Conservation (phyloP, 2,329 filamentous ascomycete species). For the Cercospora sp. region DNA sequence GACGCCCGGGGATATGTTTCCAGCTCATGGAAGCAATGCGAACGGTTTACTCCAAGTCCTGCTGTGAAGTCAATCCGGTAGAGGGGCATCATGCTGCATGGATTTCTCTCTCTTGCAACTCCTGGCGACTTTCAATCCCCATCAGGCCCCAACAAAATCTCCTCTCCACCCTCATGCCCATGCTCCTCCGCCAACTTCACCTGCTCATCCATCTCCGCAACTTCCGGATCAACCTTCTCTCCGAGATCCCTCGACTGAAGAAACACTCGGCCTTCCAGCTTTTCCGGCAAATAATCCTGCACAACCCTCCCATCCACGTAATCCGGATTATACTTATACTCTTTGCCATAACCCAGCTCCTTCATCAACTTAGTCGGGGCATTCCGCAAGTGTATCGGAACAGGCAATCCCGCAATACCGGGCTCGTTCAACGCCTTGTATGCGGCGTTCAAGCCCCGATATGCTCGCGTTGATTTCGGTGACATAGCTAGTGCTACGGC, state of each 20-base stretch:
- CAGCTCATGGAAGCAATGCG: too few species aligned
- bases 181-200: constrained; percentile 24
- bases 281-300: constrained; percentile 88
- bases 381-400: constrained; percentile 86
- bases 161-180: constrained; percentile 27
- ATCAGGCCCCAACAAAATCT: constrained; percentile 11
- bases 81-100: background rate
- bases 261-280: constrained; percentile 69
- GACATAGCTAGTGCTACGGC: constrained; percentile 77
- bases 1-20: background rate
- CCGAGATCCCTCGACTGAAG: constrained; percentile 80
- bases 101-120: background rate
- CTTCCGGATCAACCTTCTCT: constrained; percentile 66
- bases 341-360: constrained; percentile 82
- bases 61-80: too few species aligned
- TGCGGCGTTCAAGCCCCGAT: constrained; percentile 78
- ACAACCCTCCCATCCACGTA: constrained; percentile 77
- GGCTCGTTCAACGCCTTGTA: constrained; percentile 78
- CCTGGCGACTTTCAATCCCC: constrained; percentile 5
- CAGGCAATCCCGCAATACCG: constrained; percentile 75
- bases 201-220: constrained; percentile 32
- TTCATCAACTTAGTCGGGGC: constrained; percentile 92
- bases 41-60: too few species aligned
- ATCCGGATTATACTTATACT: constrained; percentile 96
- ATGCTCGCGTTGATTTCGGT: constrained; percentile 83